phyloP scores from a whole-genome alignment of 805 yeast genomes.

The Cyberlindnera sargentensis region DNA sequence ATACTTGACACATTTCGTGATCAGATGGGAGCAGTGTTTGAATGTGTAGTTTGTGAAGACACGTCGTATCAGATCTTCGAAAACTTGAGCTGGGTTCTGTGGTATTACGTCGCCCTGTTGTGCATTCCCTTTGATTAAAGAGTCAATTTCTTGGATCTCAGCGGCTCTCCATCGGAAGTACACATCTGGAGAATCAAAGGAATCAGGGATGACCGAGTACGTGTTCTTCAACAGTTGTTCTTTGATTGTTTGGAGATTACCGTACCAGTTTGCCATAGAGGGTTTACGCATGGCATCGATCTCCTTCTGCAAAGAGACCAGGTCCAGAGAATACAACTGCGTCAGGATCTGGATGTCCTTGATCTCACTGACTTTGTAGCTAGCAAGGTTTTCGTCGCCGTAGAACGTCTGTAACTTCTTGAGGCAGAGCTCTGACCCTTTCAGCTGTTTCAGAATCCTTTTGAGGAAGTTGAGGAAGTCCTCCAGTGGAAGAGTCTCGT shows the following conservation, averaged over 20 bases:
- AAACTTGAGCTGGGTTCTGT: slow-evolving; percentile 32
- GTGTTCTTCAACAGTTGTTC: slow-evolving; percentile 18
- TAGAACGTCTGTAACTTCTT: not conserved
- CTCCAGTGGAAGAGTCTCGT: slow-evolving; percentile 1
- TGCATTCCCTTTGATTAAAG: not conserved
- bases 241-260: slow-evolving; percentile 22
- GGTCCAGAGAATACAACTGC: slow-evolving; percentile 43
- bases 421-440: not conserved
- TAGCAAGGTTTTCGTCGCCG: slow-evolving; percentile 28
- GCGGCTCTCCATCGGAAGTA: slow-evolving; percentile 37
- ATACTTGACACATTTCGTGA: slow-evolving; percentile 34
- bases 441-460: not conserved
- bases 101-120: slow-evolving; percentile 30
- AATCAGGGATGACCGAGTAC: slow-evolving; percentile 25
- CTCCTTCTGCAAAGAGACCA: slow-evolving; percentile 46
- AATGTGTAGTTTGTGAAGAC: slow-evolving; percentile 35
- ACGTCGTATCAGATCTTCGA: slow-evolving; percentile 32
- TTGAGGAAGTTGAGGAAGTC: slow-evolving; percentile 1
- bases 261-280: slow-evolving; percentile 27
- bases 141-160: slow-evolving; percentile 25
- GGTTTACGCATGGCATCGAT: slow-evolving; percentile 37
- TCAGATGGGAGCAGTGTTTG: not conserved
- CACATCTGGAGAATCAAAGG: slow-evolving; percentile 28
- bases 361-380: slow-evolving; percentile 49
- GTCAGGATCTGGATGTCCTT: slow-evolving; percentile 42